Conservation (phyloP, 192 early-diverging fungal genomes). For the Pilaira anomala region DNA sequence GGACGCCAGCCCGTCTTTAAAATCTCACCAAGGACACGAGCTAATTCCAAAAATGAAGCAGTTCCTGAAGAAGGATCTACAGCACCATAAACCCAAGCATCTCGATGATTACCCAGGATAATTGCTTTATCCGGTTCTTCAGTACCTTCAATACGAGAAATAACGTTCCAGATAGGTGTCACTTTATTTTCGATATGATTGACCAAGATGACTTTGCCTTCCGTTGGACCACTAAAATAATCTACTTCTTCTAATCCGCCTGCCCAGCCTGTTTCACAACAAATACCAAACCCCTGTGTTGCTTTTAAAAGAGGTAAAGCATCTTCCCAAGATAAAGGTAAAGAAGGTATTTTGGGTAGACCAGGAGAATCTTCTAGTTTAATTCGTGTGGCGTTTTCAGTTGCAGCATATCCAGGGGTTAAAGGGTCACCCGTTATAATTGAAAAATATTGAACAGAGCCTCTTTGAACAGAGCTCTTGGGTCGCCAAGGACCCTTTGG, state of each 20-base stretch:
- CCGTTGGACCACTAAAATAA: conserved; percentile 57
- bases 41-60: conserved; percentile 48
- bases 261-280: conserved; percentile 37
- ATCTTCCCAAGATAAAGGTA: conserved; percentile 61
- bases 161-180: conserved; percentile 58
- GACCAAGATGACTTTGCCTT: conserved; percentile 43
- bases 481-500: conserved; percentile 59
- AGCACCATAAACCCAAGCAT: conserved; percentile 65
- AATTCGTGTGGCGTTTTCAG: conserved; percentile 36
- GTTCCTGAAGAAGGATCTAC: conserved; percentile 59
- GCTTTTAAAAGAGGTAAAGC: conserved; percentile 55
- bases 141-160: conserved; percentile 52
- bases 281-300: conserved; percentile 42
- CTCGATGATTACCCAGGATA: conserved; percentile 62
- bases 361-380: conserved; percentile 39
- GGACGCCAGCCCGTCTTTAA: conserved; percentile 58
- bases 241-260: conserved; percentile 50
- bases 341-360: conserved; percentile 55
- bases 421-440: conserved; percentile 57
- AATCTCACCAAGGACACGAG: conserved; percentile 47
- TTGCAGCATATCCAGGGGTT: conserved; percentile 54
- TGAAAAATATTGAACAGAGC: conserved; percentile 46
- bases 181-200: conserved; percentile 48
- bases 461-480: conserved; percentile 44
- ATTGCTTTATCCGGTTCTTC: conserved; percentile 47